These are phyloP conservation scores for Rhizoclosmatium globosum DNA, from an alignment of 192 early-diverging fungal species.

Conservation along the genomic window DNA sequence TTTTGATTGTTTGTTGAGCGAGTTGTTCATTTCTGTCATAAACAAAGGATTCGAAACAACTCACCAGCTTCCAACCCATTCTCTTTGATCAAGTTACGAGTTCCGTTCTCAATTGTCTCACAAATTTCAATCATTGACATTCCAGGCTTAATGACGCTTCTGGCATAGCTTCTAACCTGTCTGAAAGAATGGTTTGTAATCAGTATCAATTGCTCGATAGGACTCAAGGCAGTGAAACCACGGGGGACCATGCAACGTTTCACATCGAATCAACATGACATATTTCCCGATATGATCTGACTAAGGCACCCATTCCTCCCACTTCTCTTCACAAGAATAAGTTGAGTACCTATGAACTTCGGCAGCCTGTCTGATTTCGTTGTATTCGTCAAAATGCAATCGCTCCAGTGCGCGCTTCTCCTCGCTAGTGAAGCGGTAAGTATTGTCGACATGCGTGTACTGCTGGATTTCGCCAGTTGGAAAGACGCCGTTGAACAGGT, in stretches of 20 bases:
- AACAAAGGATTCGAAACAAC: background rate
- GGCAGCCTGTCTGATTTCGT: constrained; percentile 85
- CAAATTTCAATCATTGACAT: constrained; percentile 93
- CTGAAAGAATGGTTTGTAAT: background rate
- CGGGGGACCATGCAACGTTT: too few species aligned
- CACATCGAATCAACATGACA: too few species aligned
- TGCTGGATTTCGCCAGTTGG: constrained; percentile 85
- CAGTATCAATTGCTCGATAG: background rate
- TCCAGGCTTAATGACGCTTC: constrained; percentile 86
- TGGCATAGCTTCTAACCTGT: constrained; percentile 84
- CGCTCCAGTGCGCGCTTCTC: constrained; percentile 90
- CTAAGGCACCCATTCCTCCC: too few species aligned
- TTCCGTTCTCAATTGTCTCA: constrained; percentile 95
- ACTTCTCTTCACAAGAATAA: constrained; percentile 34
- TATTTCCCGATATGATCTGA: too few species aligned
- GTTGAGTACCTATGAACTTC: constrained; percentile 83
- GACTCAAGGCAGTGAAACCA: background rate
- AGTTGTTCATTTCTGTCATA: background rate
- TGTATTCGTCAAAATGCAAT: constrained; percentile 73
- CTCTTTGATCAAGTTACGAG: constrained; percentile 86
- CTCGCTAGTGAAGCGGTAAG: constrained; percentile 88
- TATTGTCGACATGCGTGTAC: constrained; percentile 84
- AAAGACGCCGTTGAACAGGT: constrained; percentile 83
- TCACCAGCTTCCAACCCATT: constrained; percentile 78
- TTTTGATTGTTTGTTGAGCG: background rate